phyloP scores from a whole-genome alignment of 345 rosid genomes.

The Brassica cretica region DNA sequence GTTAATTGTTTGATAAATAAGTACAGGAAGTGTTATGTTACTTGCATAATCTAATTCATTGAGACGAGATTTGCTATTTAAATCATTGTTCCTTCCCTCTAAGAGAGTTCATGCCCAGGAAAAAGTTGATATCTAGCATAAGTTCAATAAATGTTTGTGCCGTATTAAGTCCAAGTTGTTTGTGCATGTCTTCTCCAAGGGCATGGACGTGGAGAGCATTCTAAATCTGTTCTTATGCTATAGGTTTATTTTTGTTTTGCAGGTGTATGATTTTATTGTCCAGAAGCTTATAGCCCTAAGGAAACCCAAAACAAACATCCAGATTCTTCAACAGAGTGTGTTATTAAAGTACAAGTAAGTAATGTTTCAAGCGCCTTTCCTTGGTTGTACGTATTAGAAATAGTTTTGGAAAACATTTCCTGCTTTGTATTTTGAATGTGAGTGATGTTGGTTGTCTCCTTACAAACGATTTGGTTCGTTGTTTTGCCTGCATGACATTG shows the following conservation, averaged over 20 bases:
- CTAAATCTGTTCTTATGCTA: constrained; percentile 13
- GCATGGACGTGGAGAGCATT: constrained; percentile 11
- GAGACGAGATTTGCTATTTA: constrained; percentile 8
- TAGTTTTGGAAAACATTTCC: constrained; percentile 6
- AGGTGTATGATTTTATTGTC: constrained; percentile 96
- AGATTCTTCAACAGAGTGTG: constrained; percentile 97
- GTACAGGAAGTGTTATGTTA: constrained; percentile 2
- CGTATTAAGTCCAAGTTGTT: neutral
- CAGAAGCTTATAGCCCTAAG: constrained; percentile 96
- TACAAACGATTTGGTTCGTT: neutral
- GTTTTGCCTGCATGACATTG: neutral
- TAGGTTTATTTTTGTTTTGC: constrained; percentile 29
- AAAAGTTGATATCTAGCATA: neutral
- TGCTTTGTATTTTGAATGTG: neutral
- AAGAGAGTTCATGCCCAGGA: constrained; percentile 1
- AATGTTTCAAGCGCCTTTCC: neutral
- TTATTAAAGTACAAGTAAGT: constrained; percentile 92
- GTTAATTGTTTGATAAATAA: constrained; percentile 4
- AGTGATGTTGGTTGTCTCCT: constrained; percentile 12
- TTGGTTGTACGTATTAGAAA: constrained; percentile 11
- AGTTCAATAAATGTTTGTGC: neutral
- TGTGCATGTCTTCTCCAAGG: constrained; percentile 14
- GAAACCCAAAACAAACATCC: constrained; percentile 98
- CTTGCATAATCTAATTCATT: neutral
- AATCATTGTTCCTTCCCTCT: constrained; percentile 11